Conservation (phyloP, 441 rosid genomes). For the Melastoma candidum region DNA sequence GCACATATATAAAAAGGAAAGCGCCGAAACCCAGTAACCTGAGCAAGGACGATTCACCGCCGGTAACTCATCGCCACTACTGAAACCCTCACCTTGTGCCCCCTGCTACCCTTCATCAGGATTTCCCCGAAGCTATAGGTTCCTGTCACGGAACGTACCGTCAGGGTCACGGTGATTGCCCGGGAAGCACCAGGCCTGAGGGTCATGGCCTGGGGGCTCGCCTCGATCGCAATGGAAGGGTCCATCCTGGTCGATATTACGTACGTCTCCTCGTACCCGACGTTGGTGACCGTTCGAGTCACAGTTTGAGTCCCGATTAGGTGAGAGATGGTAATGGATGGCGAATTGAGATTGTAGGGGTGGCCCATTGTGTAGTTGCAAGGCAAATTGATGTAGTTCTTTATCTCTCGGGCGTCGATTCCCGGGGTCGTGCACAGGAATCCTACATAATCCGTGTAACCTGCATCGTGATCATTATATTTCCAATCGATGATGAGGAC, state of each 20-base stretch:
- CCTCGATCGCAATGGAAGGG: constrained; percentile 70
- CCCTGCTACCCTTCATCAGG: constrained; percentile 80
- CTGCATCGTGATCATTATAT: constrained; percentile 19
- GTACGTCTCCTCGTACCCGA: constrained; percentile 77
- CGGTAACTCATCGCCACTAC: constrained; percentile 73
- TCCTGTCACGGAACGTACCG: constrained; percentile 57
- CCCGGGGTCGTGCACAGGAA: constrained; percentile 96
- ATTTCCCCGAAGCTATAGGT: constrained; percentile 80
- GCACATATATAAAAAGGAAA: constrained; percentile 21
- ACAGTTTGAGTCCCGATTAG: constrained; percentile 56
- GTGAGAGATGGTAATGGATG: constrained; percentile 77
- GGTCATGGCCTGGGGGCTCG: constrained; percentile 83
- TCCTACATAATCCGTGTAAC: constrained; percentile 76
- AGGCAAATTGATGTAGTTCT: constrained; percentile 56
- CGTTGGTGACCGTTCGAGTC: constrained; percentile 74
- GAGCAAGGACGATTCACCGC: constrained; percentile 23
- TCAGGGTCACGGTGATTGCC: constrained; percentile 55
- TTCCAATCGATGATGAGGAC: too few species aligned
- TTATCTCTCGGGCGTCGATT: constrained; percentile 62
- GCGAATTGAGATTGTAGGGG: constrained; percentile 79
- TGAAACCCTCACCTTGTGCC: constrained; percentile 78
- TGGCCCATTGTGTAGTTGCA: constrained; percentile 74
- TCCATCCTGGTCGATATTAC: constrained; percentile 71
- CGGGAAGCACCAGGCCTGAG: constrained; percentile 52
- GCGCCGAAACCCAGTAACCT: constrained; percentile 10